A percentile compares a stretch with the other conserved stretches of the same genome.
Conservation (phyloP, 2,329 filamentous ascomycete genomes). For the Colletotrichum neosansevieriae region DNA sequence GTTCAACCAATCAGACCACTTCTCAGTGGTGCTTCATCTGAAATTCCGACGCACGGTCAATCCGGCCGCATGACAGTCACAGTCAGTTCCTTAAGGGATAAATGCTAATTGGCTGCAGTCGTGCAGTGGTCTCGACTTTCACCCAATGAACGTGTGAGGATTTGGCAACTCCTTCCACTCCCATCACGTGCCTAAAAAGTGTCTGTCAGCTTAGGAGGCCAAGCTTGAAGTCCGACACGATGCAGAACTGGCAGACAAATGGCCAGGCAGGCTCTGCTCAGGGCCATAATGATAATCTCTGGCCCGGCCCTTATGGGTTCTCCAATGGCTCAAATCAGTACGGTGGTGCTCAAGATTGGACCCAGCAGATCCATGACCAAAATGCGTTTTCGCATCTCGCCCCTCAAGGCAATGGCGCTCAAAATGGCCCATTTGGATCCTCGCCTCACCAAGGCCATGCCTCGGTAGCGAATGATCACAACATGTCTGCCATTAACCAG, state of each 20-base stretch:
- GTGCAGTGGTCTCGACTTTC: conserved; percentile 27
- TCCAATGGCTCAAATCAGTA: conserved; percentile 46
- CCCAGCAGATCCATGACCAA: conserved; percentile 51
- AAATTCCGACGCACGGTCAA: conserved; percentile 28
- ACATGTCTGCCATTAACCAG: conserved; percentile 32
- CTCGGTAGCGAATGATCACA: conserved; percentile 30
- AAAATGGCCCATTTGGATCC: conserved; percentile 29
- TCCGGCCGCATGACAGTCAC: conserved; percentile 21
- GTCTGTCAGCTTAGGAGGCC: background rate
- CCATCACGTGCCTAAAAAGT: conserved; percentile 24
- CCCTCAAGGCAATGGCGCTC: conserved; percentile 50
- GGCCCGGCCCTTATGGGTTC: conserved; percentile 32
- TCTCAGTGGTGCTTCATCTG: conserved; percentile 19
- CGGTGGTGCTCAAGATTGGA: conserved; percentile 54
- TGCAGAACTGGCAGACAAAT: conserved; percentile 42
- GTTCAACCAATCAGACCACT: conserved; percentile 22
- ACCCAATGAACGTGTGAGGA: conserved; percentile 36
- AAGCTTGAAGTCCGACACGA: conserved; percentile 18
- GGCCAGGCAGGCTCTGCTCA: conserved; percentile 37
- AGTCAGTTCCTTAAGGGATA: conserved; percentile 13
- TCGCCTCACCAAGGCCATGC: conserved; percentile 38
- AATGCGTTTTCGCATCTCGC: conserved; percentile 51
- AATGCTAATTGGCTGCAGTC: conserved; percentile 35
- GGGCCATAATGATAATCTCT: conserved; percentile 39
- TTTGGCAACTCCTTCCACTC: conserved; percentile 11